Base-by-base conservation (phyloP, 2,329 filamentous ascomycete species). In the Cercospora sp. region DNA sequence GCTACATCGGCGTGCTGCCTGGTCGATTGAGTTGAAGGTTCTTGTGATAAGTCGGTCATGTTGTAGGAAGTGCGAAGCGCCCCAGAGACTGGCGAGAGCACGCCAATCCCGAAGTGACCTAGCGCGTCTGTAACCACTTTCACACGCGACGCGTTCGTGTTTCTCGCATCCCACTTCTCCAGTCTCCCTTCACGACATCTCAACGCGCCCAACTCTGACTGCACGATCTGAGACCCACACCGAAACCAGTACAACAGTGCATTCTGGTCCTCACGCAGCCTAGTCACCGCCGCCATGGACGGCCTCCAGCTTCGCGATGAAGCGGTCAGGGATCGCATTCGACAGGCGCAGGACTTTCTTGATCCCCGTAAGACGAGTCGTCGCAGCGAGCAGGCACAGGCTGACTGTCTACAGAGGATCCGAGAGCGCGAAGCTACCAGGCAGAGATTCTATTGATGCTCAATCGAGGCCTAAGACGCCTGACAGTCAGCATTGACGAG, bases 261-360 rank as follows among this genome's bases (percentile, higher is more conserved):
- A 51, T 18, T 33, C 48, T 13, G 26, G 18, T 23, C 10, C 10
- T 16, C 31, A 42, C 5, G 13, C 10, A 33, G 28, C 9, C 2
- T 12, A 4, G 3, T 26, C n/a, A 63, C 16, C 28, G 31, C 42
- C 64, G 66, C 30, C 67, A 93, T 95, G 91, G 91, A 93, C 74
- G 86, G 84, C 69, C 83, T 88, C 73, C 88, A 91, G 82, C 87
- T 96, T 75, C 88, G 90, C 80, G 94, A 97, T 85, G 92, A 95
- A 81, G 92, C 90, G 72, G 89, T 90, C 75, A 87, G 89, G 75
- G 90, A 96, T 82, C 92, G 93, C 76, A 88, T 97, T 79, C 91
- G 93, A 75, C 88, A 91, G 72, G 93, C 93, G n/a, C 87, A 91
- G 75, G 94, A 97, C 79, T 97, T 98, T 77, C 88, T 98, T 53